These are phyloP conservation scores for Podospora comata DNA, from an alignment of 495 filamentous ascomycete species.

Conservation along the genomic window DNA sequence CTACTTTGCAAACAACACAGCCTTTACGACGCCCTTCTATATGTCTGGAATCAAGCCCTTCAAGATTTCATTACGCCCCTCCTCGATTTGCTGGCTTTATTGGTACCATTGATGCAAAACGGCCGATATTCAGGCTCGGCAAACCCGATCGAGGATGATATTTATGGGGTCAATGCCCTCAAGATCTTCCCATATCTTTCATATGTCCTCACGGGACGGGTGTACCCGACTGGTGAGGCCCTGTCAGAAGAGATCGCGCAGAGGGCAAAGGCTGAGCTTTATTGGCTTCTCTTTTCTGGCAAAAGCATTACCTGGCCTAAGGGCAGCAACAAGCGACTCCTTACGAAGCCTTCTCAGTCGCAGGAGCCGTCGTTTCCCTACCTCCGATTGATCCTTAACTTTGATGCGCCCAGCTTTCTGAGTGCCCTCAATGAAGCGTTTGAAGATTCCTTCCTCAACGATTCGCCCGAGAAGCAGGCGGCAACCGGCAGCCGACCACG, in stretches of 20 bases:
- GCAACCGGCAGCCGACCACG: slow-evolving; percentile 48
- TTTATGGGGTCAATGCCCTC: slow-evolving; percentile 62
- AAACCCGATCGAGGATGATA: slow-evolving; percentile 46
- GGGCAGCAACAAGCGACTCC: slow-evolving; percentile 49
- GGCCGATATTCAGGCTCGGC: slow-evolving; percentile 34
- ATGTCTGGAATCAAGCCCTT: slow-evolving; percentile 92
- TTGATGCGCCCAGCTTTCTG: slow-evolving; percentile 86
- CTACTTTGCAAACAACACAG: slow-evolving; percentile 84
- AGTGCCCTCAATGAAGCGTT: slow-evolving; percentile 97
- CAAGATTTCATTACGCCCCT: slow-evolving; percentile 87
- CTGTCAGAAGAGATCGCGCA: slow-evolving; percentile 65
- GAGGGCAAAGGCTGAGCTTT: slow-evolving; percentile 79
- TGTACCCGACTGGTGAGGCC: slow-evolving; percentile 80
- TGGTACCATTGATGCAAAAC: slow-evolving; percentile 57
- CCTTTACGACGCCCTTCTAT: slow-evolving; percentile 92
- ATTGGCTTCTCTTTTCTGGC: slow-evolving; percentile 89
- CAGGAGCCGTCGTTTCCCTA: slow-evolving; percentile 73
- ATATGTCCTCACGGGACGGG: slow-evolving; percentile 82
- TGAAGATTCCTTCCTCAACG: slow-evolving; percentile 90
- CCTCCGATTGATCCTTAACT: slow-evolving; percentile 77
- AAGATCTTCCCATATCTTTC: slow-evolving; percentile 96
- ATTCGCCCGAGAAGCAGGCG: slow-evolving; percentile 53
- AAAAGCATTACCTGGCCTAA: slow-evolving; percentile 65
- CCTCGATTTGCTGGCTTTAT: slow-evolving; percentile 73
- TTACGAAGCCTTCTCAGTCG: slow-evolving; percentile 47